Evolutionary conservation across 1,284 basidiomycete genomes (phyloP).

Genomic region (Abortiporus biennis): DNA sequence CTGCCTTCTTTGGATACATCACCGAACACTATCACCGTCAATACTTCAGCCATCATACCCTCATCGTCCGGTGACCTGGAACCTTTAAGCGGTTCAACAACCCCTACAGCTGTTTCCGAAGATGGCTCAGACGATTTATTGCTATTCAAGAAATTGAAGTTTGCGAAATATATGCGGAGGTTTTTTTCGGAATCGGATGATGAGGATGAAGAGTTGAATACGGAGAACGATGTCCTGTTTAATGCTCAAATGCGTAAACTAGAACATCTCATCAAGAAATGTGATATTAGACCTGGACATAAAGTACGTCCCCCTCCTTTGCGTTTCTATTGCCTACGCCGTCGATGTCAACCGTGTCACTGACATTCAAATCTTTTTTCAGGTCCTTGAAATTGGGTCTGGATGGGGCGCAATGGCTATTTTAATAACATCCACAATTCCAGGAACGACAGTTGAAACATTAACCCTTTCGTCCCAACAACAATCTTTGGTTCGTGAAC

Average conservation of each 20-base stretch:
- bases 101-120: conserved; percentile 3
- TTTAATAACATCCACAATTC: conserved; percentile 44
- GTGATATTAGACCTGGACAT: conserved; percentile 49
- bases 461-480: conserved; percentile 74
- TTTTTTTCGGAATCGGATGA: not conserved
- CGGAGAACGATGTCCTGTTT: conserved; percentile 47
- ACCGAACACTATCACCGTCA: not conserved
- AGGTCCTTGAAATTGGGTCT: conserved; percentile 68
- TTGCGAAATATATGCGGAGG: not conserved
- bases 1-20: no score
- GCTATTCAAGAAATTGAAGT: not conserved
- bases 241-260: conserved; percentile 66
- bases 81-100: conserved; percentile 5
- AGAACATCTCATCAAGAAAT: conserved; percentile 46
- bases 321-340: not conserved
- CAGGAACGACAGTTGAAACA: conserved; percentile 64
- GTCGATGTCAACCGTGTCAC: not conserved
- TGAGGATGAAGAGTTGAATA: conserved; percentile 1
- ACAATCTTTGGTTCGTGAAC: conserved; percentile 54
- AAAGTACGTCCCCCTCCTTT: conserved; percentile 34
- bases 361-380: not conserved
- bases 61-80: not conserved
- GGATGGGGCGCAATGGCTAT: conserved; percentile 81
- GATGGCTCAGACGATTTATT: not conserved
- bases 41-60: conserved; percentile 17